Evolutionary conservation across 1,284 basidiomycete species (phyloP).

Genomic region (Ceratobasidium sp.): DNA sequence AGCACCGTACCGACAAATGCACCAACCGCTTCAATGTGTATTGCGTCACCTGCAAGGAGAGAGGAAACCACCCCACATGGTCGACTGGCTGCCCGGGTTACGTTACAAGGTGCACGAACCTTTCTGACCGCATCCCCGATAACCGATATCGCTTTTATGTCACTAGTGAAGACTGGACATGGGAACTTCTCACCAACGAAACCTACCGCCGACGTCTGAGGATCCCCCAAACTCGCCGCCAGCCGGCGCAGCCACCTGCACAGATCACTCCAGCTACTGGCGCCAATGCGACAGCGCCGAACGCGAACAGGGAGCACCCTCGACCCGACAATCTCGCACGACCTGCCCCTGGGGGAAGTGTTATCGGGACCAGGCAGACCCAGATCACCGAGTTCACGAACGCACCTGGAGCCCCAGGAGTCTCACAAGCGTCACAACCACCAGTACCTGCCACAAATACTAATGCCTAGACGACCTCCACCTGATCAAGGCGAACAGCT

Average conservation of each 20-base stretch:
- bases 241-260: too few species aligned
- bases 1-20: slow-evolving; percentile 5
- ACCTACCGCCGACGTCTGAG: not conserved
- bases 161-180: slow-evolving; percentile 8
- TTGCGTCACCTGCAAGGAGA: slow-evolving; percentile 18
- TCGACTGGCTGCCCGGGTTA: slow-evolving; percentile 3
- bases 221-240: too few species aligned
- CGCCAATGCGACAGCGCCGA: too few species aligned
- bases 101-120: not conserved
- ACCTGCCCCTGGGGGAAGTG: not conserved
- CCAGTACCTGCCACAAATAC: not conserved
- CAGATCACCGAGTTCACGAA: not conserved
- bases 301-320: not conserved
- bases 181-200: not conserved
- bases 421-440: not conserved
- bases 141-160: slow-evolving; percentile 6
- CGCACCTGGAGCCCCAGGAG: not conserved
- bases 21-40: not conserved
- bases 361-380: not conserved
- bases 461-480: slow-evolving; percentile 16
- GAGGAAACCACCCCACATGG: slow-evolving; percentile 17
- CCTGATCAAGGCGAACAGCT: not conserved
- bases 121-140: slow-evolving; percentile 5
- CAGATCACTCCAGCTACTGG: too few species aligned
- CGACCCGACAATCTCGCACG: not conserved